Conservation (phyloP, 805 yeast genomes). For the Kodamaea sagamina region DNA sequence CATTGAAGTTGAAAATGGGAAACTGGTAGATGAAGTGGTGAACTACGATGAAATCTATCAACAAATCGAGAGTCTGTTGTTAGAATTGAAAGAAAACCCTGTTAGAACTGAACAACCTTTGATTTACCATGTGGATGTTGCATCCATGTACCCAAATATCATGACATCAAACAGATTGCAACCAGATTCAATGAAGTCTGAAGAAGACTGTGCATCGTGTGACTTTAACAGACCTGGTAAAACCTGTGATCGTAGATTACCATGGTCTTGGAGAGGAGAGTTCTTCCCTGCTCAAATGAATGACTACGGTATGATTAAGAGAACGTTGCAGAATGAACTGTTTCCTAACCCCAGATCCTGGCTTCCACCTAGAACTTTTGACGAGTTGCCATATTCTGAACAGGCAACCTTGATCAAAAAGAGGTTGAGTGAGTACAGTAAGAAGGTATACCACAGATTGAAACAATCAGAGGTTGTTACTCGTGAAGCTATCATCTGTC, state of each 20-base stretch:
- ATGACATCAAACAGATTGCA: constrained; percentile 97
- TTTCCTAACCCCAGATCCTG: constrained; percentile 65
- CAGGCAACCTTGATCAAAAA: constrained; percentile 77
- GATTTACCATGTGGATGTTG: constrained; percentile 97
- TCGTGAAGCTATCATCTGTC: constrained; percentile 93
- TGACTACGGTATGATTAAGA: constrained; percentile 86
- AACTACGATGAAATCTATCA: constrained; percentile 77
- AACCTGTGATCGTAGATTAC: constrained; percentile 83
- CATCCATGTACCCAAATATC: constrained; percentile 98
- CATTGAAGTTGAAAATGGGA: constrained; percentile 76
- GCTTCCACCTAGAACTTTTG: constrained; percentile 63
- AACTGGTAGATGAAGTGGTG: constrained; percentile 70
- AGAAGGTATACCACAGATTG: constrained; percentile 79
- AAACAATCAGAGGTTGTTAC: constrained; percentile 82
- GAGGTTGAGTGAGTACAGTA: constrained; percentile 78
- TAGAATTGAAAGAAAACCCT: constrained; percentile 63
- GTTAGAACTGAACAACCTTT: constrained; percentile 75
- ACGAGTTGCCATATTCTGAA: constrained; percentile 72
- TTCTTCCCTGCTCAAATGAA: constrained; percentile 87
- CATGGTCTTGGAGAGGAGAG: constrained; percentile 99
- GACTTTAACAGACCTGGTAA: constrained; percentile 96
- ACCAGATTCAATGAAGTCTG: constrained; percentile 96
- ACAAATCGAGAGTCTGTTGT: constrained; percentile 53
- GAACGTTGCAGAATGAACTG: constrained; percentile 75
- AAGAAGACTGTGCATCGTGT: constrained; percentile 95